A percentile compares a stretch with the other conserved stretches of the same genome.
These are phyloP conservation scores for Apophysomyces sp. DNA, from an alignment of 371 early-diverging fungal species.

Conservation along the genomic window DNA sequence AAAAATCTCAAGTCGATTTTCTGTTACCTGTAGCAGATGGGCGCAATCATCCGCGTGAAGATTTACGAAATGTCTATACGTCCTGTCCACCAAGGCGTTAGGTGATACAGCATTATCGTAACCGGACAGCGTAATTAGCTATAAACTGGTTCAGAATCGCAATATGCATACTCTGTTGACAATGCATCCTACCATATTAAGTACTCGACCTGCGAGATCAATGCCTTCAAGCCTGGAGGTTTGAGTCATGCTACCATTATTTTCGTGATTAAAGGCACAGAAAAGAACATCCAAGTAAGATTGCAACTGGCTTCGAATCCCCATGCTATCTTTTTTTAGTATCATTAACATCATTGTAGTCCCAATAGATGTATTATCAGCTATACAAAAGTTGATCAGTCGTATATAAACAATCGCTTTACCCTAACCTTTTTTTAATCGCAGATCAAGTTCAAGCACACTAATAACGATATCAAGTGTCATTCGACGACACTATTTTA, in stretches of 20 bases:
- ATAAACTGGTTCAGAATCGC: neutral
- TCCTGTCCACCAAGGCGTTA: neutral
- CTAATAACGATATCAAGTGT: conserved; percentile 10
- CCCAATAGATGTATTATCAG: neutral
- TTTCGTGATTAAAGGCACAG: neutral
- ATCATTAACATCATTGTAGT: neutral
- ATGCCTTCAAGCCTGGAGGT: neutral
- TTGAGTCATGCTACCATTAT: neutral
- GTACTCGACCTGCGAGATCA: neutral
- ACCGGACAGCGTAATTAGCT: neutral
- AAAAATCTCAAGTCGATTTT: neutral
- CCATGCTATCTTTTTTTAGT: neutral
- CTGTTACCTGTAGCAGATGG: neutral
- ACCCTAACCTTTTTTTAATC: conserved; percentile 12
- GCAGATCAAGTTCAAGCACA: conserved; percentile 15
- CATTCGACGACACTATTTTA: conserved; percentile 5
- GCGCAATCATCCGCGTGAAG: neutral
- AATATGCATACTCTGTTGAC: neutral
- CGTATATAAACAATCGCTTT: too few relatives aligned
- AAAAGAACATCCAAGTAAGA: neutral
- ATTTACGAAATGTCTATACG: neutral
- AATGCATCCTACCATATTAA: neutral
- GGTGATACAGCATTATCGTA: neutral
- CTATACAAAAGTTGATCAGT: neutral
- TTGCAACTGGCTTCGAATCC: neutral